phyloP scores from a whole-genome alignment of 495 filamentous ascomycete species.

The Pyronema omphalodes region DNA sequence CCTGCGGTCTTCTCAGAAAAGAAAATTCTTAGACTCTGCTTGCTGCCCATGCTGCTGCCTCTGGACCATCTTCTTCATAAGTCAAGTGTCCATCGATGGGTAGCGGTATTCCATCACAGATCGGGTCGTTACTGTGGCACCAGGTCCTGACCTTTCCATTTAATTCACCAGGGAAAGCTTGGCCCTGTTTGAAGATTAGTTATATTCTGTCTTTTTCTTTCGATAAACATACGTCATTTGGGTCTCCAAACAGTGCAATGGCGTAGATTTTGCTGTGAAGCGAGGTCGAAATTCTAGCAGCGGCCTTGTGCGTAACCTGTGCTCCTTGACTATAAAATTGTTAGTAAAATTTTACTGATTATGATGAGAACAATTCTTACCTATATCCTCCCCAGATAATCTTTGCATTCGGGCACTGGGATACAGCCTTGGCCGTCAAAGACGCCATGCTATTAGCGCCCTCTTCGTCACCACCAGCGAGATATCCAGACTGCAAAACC shows the following conservation, averaged over 20 bases:
- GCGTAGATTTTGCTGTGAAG: slow-evolving; percentile 29
- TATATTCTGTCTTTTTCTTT: slow-evolving; percentile 1
- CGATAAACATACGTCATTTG: slow-evolving; percentile 22
- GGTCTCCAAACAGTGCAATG: slow-evolving; percentile 43
- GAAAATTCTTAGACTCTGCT: slow-evolving; percentile 2
- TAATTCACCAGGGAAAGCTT: slow-evolving; percentile 30
- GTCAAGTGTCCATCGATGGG: slow-evolving; percentile 33
- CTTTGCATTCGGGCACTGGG: slow-evolving; percentile 40
- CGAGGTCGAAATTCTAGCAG: slow-evolving; percentile 23
- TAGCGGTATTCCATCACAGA: slow-evolving; percentile 37
- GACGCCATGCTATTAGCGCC: slow-evolving; percentile 33
- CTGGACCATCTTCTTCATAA: slow-evolving; percentile 25
- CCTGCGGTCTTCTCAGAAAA: too few relatives aligned
- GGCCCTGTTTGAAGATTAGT: background rate
- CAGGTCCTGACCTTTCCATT: slow-evolving; percentile 32
- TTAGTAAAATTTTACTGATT: slow-evolving; percentile 26
- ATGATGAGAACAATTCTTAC: slow-evolving; percentile 26
- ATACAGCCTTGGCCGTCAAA: slow-evolving; percentile 30
- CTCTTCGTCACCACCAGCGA: slow-evolving; percentile 28
- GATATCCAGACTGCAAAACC: slow-evolving; percentile 27
- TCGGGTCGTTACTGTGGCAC: slow-evolving; percentile 36
- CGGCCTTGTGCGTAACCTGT: slow-evolving; percentile 15
- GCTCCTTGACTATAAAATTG: slow-evolving; percentile 13
- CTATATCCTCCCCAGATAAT: slow-evolving; percentile 44
- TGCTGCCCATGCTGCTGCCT: slow-evolving; percentile 11